A percentile compares a stretch with the other conserved stretches of the same genome.
Evolutionary conservation across 2,329 filamentous ascomycete species (phyloP).

Genomic region (Rhexocercosporidium sp.): DNA sequence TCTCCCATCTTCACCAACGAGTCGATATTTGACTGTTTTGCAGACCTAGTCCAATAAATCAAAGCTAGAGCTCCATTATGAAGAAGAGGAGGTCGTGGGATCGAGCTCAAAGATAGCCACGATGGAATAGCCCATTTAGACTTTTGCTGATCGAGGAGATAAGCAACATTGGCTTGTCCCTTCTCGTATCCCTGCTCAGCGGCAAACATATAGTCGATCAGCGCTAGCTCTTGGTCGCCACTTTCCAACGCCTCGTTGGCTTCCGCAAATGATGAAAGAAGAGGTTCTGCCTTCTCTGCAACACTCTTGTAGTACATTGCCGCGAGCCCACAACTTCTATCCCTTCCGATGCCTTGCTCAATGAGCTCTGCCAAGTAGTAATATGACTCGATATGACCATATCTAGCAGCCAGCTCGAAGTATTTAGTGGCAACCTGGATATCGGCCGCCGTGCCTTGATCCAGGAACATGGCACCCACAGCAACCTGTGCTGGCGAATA

Average conservation of each 20-base stretch:
- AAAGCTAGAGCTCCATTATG: slow-evolving; percentile 63
- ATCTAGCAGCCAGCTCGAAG: slow-evolving; percentile 72
- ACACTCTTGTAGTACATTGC: slow-evolving; percentile 71
- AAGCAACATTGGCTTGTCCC: slow-evolving; percentile 75
- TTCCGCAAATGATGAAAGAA: slow-evolving; percentile 67
- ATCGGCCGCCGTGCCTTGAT: slow-evolving; percentile 58
- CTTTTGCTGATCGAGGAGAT: slow-evolving; percentile 68
- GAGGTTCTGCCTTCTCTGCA: slow-evolving; percentile 59
- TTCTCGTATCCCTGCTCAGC: slow-evolving; percentile 76
- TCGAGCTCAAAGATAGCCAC: slow-evolving; percentile 43
- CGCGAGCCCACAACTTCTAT: slow-evolving; percentile 69
- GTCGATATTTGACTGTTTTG: slow-evolving; percentile 91
- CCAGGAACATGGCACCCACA: slow-evolving; percentile 70
- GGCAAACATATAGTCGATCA: slow-evolving; percentile 72
- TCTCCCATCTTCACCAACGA: slow-evolving; percentile 98
- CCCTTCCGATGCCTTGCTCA: slow-evolving; percentile 67
- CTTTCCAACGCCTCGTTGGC: slow-evolving; percentile 69
- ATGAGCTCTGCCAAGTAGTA: slow-evolving; percentile 76
- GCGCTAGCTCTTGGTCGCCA: slow-evolving; percentile 67
- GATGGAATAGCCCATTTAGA: slow-evolving; percentile 54
- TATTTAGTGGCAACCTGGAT: slow-evolving; percentile 63
- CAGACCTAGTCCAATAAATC: slow-evolving; percentile 94
- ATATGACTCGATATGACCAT: slow-evolving; percentile 72
- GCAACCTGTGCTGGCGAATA: slow-evolving; percentile 69
- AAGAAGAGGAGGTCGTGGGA: slow-evolving; percentile 49